These are phyloP conservation scores for Coemansia asiatica DNA, from an alignment of 192 early-diverging fungal genomes.

Conservation along the genomic window DNA sequence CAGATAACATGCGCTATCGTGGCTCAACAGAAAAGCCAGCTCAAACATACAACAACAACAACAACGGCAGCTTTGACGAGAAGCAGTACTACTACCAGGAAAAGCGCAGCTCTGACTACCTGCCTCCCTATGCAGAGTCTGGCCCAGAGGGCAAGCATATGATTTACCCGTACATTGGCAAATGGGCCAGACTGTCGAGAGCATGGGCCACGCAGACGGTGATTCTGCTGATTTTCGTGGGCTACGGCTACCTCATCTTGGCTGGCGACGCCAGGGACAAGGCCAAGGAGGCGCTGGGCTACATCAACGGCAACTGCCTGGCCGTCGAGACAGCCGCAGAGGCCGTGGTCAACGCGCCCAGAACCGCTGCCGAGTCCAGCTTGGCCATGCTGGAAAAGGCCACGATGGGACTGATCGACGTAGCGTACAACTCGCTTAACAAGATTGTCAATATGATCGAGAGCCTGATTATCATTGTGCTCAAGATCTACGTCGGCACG, in stretches of 20 bases:
- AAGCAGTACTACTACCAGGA: constrained; percentile 16
- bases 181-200: constrained; percentile 34
- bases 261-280: constrained; percentile 11
- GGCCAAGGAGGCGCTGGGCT: constrained; percentile 5
- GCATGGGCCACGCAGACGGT: constrained; percentile 41
- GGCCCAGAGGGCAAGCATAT: not conserved
- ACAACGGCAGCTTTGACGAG: not conserved
- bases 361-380: constrained; percentile 20
- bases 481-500: constrained; percentile 45
- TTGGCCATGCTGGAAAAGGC: constrained; percentile 20
- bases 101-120: not conserved
- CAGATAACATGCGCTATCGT: too few relatives aligned
- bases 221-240: constrained; percentile 36
- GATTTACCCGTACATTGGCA: constrained; percentile 36
- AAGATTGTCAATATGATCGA: constrained; percentile 26
- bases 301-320: constrained; percentile 17
- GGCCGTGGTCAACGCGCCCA: constrained; percentile 29
- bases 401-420: constrained; percentile 16
- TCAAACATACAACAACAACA: not conserved
- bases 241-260: constrained; percentile 23
- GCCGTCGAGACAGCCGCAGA: constrained; percentile 20
- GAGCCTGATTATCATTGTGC: constrained; percentile 33
- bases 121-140: not conserved
- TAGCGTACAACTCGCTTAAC: constrained; percentile 15
- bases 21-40: not conserved